Evolutionary conservation across 2,329 filamentous ascomycete genomes (phyloP).

Genomic region (Stachybotrys elegans): DNA sequence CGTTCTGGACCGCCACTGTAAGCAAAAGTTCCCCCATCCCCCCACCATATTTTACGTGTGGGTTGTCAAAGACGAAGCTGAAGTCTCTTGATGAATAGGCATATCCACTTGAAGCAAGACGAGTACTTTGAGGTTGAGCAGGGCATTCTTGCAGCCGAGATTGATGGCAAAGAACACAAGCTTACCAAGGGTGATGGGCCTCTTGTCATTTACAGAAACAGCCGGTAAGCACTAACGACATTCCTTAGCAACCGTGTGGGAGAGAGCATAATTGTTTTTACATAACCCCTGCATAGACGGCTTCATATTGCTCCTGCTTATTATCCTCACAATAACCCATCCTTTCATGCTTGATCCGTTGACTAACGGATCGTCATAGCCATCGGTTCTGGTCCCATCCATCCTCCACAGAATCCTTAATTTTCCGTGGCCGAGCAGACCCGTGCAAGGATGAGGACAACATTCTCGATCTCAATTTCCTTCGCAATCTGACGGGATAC

Average conservation of each 20-base stretch:
- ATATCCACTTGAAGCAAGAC: conserved; percentile 12
- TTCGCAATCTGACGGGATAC: conserved; percentile 13
- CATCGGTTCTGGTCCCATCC: conserved; percentile 13
- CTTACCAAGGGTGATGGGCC: conserved; percentile 11
- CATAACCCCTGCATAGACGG: background rate
- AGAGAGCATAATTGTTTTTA: background rate
- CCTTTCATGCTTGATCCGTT: too few species aligned
- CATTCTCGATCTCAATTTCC: conserved; percentile 10
- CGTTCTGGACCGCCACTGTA: background rate
- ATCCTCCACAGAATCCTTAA: conserved; percentile 8
- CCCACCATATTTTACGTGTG: background rate
- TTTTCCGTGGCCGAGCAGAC: conserved; percentile 12
- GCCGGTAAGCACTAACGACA: background rate
- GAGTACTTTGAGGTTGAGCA: conserved; percentile 14
- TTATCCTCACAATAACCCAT: background rate
- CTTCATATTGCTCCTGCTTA: background rate
- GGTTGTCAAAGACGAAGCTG: conserved; percentile 4
- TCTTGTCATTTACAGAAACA: background rate
- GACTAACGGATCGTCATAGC: too few species aligned
- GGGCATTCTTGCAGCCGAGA: conserved; percentile 9
- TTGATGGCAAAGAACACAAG: conserved; percentile 5
- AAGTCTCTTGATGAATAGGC: too few species aligned
- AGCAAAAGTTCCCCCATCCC: background rate
- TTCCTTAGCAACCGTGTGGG: background rate
- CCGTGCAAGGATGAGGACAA: conserved; percentile 7